Conservation (phyloP, 306 rosid genomes). For the Boehmeria nivea region DNA sequence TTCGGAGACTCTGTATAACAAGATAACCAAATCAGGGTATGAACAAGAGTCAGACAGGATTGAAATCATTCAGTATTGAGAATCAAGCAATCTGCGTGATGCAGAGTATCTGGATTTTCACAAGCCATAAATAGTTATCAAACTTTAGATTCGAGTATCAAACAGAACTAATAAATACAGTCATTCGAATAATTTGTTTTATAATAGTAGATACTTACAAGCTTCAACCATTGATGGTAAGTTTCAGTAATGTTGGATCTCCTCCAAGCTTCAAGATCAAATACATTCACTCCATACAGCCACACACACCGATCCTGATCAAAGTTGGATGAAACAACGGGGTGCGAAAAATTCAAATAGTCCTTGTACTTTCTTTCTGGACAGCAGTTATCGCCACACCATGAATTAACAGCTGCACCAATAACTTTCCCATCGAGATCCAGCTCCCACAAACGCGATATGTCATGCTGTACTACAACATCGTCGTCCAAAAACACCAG, state of each 20-base stretch:
- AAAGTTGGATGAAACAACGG: constrained; percentile 58
- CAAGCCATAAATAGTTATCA: not conserved
- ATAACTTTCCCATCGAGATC: constrained; percentile 77
- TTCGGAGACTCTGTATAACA: constrained; percentile 50
- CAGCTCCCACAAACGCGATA: constrained; percentile 73
- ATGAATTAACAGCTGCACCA: constrained; percentile 70
- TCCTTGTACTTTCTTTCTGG: constrained; percentile 57
- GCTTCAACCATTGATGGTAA: constrained; percentile 66
- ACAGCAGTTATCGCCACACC: constrained; percentile 62
- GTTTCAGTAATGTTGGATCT: constrained; percentile 58
- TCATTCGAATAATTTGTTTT: too few relatives aligned
- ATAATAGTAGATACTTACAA: constrained; percentile 70
- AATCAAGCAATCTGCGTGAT: not conserved
- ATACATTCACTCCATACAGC: constrained; percentile 66
- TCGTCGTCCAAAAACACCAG: constrained; percentile 83
- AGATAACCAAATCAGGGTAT: not conserved
- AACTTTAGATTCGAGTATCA: too few relatives aligned
- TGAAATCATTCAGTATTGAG: not conserved
- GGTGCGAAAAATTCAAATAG: constrained; percentile 78
- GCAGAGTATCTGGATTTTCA: not conserved
- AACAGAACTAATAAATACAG: too few relatives aligned
- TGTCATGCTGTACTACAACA: constrained; percentile 74
- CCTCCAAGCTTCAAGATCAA: constrained; percentile 89
- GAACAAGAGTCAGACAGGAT: not conserved
- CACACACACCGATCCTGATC: constrained; percentile 54